Evolutionary conservation across 2,329 filamentous ascomycete species (phyloP), one percentile per base, ranked within the genome.

Genomic region (Fonsecaea monophora): DNA sequence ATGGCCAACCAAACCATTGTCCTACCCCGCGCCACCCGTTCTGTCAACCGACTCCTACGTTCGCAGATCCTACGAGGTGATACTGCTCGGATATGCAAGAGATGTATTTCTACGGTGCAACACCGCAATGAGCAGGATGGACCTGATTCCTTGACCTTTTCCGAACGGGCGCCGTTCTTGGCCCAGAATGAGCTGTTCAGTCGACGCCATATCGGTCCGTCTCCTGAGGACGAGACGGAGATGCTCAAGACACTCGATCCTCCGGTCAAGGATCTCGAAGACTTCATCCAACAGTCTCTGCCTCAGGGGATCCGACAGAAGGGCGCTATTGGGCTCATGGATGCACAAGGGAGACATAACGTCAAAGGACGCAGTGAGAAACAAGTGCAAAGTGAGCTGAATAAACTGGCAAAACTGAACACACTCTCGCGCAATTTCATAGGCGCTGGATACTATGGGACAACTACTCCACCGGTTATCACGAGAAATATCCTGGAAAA

Each of bases 401-500:
- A 40, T 13, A 40, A 45, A 53, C 25, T 35, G 10, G 2, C 45
- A 25, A 62, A 67, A 78, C 82, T 87, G 73, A 94, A 91, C 75
- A 85, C 84, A 71, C 82, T 86, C 37, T 83, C 85, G 70, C 38
- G 42, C 15, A 89, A 87, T 75, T 91, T 94, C 76, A 94, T 97
- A 71, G 94, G 94, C 4, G 88, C 87, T 65, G 94, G 94, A 65
- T 98, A 97, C 83, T 92, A 94, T 71, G 90, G 88, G 40, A 94
- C 92, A n/a, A 86, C 90, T 72, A 90, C 92, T 0, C 94, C 94
- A 4, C 87, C 92, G 64, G 94, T 97, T 65, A 96, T 98, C 78
- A 92, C 95, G 83, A 86, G 94, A 72, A 97, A 97, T 77, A 86
- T 98, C 4, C 82, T 98, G 66, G 93, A 98, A 83, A 94, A 91